These are phyloP conservation scores for Populus ilicifolia DNA, from an alignment of 345 rosid species.

Conservation along the genomic window DNA sequence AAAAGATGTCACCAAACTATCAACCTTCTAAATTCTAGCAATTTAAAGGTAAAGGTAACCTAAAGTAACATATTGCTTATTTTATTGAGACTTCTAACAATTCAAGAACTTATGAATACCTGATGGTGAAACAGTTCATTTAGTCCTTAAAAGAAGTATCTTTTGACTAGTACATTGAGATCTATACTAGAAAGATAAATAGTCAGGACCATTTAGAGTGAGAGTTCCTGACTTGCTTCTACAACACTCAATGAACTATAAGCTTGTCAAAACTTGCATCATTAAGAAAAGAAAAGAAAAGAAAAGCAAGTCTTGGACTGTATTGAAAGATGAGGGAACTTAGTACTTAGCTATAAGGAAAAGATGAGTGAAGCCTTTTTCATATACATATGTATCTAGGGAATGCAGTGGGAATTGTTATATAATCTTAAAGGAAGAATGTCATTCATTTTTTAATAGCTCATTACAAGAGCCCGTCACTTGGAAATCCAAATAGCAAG, in stretches of 20 bases:
- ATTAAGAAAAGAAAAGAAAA: background rate
- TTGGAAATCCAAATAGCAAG: background rate
- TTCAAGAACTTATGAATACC: background rate
- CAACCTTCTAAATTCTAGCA: background rate
- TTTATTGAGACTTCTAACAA: background rate
- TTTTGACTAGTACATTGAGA: background rate
- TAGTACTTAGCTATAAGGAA: background rate
- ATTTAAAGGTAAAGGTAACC: background rate
- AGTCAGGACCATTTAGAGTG: background rate
- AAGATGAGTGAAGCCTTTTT: too few relatives aligned
- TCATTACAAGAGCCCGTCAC: background rate
- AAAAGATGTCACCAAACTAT: background rate
- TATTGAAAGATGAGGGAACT: background rate
- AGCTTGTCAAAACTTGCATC: background rate
- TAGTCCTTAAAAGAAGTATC: rapidly evolving
- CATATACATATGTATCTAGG: background rate
- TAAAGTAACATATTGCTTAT: background rate
- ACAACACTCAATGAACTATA: background rate
- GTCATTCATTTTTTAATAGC: too few relatives aligned
- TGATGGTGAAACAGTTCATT: background rate
- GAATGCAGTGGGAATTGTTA: background rate
- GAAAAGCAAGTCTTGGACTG: background rate
- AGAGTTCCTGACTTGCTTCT: too few relatives aligned
- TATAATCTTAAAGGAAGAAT: too few relatives aligned
- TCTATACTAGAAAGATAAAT: background rate